Evolutionary conservation across 2,329 filamentous ascomycete species (phyloP), one percentile per base, ranked within the genome.

Genomic region (Corynespora cassiicola): DNA sequence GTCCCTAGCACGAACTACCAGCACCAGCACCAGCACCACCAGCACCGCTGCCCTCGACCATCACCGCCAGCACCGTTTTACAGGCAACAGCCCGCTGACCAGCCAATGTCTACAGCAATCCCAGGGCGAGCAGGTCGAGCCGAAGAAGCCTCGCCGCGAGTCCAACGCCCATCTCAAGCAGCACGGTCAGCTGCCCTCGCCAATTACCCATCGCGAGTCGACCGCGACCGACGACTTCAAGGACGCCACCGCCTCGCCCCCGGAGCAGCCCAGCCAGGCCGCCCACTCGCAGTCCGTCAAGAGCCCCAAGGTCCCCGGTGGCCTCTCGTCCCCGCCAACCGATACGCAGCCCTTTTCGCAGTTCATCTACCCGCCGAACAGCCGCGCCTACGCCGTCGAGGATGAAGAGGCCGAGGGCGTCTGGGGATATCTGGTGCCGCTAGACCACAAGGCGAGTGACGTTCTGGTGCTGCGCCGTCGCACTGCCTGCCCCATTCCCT

Each of bases 391-490:
- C 48, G 90, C 95, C 39, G 88, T 95, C 4, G 82, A 91, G 47
- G 88, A 96, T 62, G 90, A 96, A 70, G 82, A 80, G 41, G 79
- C 81, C 29, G 88, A 95, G 65, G 90, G 90, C 7, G 90, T 97
- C 1, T 99, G 94, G 94, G 95, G 95, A 9, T 99, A 97, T 60
- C 76, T 99, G 5, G 82, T 96, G 36, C 90, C 92, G 2, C 73
- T 96, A 16, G 85, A 92, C 60, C 78, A 80, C 35, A 81, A 80
- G 49, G 84, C 86, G 36, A 85, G 83, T 69, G 72, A 87, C 66
- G 69, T 78, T 4, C 68, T 95, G 70, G 87, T 95, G 6, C 68
- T 99, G 66, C 86, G 81, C 69, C 89, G 83, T 58, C 80, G 91
- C 39, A 80, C 78, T 42, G 78, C 81, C 22, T 96, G 90, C 62